phyloP scores from a whole-genome alignment of 306 rosid species.

The Dryas drummondii region DNA sequence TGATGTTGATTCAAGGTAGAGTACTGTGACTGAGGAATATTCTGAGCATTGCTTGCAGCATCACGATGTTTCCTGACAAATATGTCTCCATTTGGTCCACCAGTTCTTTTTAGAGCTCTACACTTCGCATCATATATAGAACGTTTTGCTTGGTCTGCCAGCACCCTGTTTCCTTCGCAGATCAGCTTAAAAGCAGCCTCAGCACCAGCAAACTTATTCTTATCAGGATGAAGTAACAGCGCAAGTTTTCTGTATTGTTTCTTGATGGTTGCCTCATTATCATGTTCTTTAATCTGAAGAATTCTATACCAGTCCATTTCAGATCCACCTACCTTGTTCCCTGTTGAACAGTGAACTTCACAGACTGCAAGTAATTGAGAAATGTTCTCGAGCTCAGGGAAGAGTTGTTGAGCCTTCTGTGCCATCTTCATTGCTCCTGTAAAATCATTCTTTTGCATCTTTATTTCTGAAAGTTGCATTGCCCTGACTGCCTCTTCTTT shows the following conservation, averaged over 20 bases:
- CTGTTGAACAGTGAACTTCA: conserved; percentile 84
- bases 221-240: conserved; percentile 87
- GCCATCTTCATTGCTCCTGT: conserved; percentile 73
- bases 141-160: conserved; percentile 60
- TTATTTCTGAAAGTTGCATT: conserved; percentile 62
- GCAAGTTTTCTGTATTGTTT: conserved; percentile 86
- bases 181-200: conserved; percentile 92
- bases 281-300: conserved; percentile 51
- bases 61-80: conserved; percentile 22
- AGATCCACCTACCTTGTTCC: conserved; percentile 47
- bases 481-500: conserved; percentile 86
- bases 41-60: conserved; percentile 33
- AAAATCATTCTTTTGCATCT: conserved; percentile 60
- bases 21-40: conserved; percentile 37
- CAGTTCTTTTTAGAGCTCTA: conserved; percentile 29
- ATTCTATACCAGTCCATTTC: conserved; percentile 86
- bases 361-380: conserved; percentile 61
- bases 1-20: conserved; percentile 26
- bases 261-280: conserved; percentile 58
- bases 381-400: conserved; percentile 69
- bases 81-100: conserved; percentile 30
- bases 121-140: conserved; percentile 41
- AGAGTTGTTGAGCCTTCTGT: conserved; percentile 57
- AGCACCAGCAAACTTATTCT: conserved; percentile 82
- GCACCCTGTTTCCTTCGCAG: conserved; percentile 78